Evolutionary conservation across 352 stramenopile genomes (phyloP).

Genomic region (Pythium sukuiense): DNA sequence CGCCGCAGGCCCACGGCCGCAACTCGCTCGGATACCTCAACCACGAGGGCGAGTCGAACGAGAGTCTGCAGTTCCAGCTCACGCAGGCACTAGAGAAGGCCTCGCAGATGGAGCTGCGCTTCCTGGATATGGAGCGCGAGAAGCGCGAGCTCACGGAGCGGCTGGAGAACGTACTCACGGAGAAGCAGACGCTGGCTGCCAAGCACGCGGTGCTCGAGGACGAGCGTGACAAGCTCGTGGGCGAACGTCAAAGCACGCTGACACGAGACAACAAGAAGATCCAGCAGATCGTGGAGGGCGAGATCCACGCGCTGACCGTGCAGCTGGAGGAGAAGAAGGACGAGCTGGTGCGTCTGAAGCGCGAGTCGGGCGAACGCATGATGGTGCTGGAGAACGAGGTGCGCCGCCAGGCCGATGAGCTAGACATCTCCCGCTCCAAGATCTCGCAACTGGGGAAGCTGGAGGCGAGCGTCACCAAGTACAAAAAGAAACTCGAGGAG

Average conservation of each 20-base stretch:
- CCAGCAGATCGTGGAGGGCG: conserved; percentile 82
- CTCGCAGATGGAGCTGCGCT: conserved; percentile 66
- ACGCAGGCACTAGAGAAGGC: conserved; percentile 69
- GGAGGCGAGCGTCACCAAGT: conserved; percentile 78
- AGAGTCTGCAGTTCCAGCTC: conserved; percentile 55
- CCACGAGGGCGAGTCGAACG: conserved; percentile 40
- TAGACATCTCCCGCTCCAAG: conserved; percentile 88
- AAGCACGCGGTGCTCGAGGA: conserved; percentile 54
- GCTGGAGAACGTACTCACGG: conserved; percentile 55
- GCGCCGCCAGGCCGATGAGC: conserved; percentile 79
- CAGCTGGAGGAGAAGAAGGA: conserved; percentile 81
- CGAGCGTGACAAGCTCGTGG: conserved; percentile 70
- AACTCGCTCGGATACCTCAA: conserved; percentile 62
- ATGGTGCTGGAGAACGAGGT: conserved; percentile 86
- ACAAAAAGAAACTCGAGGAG: conserved; percentile 86
- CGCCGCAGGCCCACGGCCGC: conserved; percentile 32
- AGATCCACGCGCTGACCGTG: conserved; percentile 73
- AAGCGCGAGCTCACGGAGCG: conserved; percentile 75
- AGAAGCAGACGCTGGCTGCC: conserved; percentile 47
- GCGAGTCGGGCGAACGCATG: conserved; percentile 69
- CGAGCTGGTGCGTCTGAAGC: conserved; percentile 68
- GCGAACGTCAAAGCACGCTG: conserved; percentile 71
- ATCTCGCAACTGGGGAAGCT: conserved; percentile 77
- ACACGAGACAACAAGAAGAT: conserved; percentile 88
- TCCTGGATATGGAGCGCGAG: conserved; percentile 74